Conservation (phyloP, 371 early-diverging fungal genomes). For the Lichtheimia ramosa region DNA sequence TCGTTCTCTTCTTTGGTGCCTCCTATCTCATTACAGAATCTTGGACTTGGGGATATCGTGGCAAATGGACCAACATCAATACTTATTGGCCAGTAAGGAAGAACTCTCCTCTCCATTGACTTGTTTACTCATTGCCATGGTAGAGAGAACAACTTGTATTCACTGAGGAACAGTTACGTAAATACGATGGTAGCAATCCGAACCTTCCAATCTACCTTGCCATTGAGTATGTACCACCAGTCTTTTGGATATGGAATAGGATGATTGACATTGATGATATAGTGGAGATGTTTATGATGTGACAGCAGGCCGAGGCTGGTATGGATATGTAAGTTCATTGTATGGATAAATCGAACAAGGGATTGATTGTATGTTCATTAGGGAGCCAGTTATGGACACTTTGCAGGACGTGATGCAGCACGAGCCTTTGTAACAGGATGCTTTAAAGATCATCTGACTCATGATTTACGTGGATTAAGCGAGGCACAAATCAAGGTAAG, state of each 20-base stretch:
- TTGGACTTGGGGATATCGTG: constrained; percentile 76
- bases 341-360: too few relatives aligned
- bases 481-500: constrained; percentile 67
- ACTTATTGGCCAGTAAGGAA: constrained; percentile 69
- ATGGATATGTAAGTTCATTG: constrained; percentile 56
- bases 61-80: constrained; percentile 74
- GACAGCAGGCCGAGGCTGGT: constrained; percentile 67
- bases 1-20: constrained; percentile 53
- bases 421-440: constrained; percentile 96
- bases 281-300: constrained; percentile 92
- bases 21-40: constrained; percentile 80
- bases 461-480: constrained; percentile 86
- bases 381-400: constrained; percentile 84
- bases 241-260: not conserved
- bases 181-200: constrained; percentile 80
- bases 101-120: not conserved
- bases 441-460: constrained; percentile 88
- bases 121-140: not conserved
- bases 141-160: constrained; percentile 60
- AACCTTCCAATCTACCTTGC: constrained; percentile 85
- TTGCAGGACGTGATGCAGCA: constrained; percentile 92
- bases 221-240: constrained; percentile 61
- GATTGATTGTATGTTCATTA: constrained; percentile 7
- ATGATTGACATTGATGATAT: not conserved
- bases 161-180: constrained; percentile 72